Base-by-base conservation (phyloP, 176 grass and related monocot genomes). In the Bothriochloa decipiens region DNA sequence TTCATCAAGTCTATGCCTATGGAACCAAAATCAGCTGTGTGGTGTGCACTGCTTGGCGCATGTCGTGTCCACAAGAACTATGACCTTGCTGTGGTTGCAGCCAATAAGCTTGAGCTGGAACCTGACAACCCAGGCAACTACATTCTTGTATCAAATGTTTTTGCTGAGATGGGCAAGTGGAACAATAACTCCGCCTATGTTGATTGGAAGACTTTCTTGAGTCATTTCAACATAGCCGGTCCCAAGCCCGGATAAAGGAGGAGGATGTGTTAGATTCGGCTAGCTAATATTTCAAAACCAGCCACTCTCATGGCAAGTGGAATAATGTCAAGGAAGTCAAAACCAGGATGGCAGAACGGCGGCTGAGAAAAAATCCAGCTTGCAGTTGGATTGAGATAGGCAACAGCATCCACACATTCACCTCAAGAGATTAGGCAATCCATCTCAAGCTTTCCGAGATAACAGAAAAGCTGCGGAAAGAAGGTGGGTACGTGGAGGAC, bases 31-130 rank as follows among this genome's bases (percentile, higher is more conserved):
- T 79, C 91, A 62, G 91, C 76, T 17, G 82, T 98, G 41, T 98
- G 96, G 96, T 93, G 87, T 60, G 92, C 89, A 22, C 93, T 98
- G 65, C 96, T 98, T 77, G 89, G 85, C 6, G 89, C 96, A 60
- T 98, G 96, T 41, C 82, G 68, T 22, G 76, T 93, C 53, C 87
- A 95, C 86, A 89, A 39, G 82, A 84, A 89, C 74, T 77, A 95
- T 35, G 43, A 88, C 23, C 78, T 95, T 45, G 89, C 89, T 35
- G 32, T 83, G 60, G 23, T 90, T 86, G 91, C 87, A 72, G 88
- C 93, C 11, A 33, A 90, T 55, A 95, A 91, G 81, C 89, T 95
- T 49, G 85, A 98, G 65, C 58, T 92, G 61, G 93, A 95, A 41
- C 91, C 91, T 39, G 76, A 90, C 73, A 98, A 87, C 41, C 87